These are phyloP conservation scores for Phytophthora idaei DNA, from an alignment of 352 stramenopile genomes.

Conservation along the genomic window DNA sequence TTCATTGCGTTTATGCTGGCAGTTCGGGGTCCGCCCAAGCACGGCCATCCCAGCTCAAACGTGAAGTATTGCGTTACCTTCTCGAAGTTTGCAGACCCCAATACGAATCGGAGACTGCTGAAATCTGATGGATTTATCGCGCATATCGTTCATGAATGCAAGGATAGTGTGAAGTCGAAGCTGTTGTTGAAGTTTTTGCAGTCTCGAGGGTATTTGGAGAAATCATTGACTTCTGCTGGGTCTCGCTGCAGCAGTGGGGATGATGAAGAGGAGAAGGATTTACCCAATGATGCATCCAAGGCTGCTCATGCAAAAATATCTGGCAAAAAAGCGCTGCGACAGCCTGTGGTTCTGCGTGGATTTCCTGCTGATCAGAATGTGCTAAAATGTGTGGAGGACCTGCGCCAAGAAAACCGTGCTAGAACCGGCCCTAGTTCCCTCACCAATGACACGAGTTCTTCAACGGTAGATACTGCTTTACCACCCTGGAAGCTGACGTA, in stretches of 20 bases:
- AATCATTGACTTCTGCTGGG: constrained; percentile 20
- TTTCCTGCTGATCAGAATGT: constrained; percentile 80
- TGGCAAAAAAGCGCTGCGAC: constrained; percentile 13
- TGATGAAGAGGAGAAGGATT: constrained; percentile 36
- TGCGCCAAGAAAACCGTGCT: constrained; percentile 39
- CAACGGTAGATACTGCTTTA: constrained; percentile 19
- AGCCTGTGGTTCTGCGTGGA: constrained; percentile 36
- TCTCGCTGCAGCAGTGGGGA: constrained; percentile 26
- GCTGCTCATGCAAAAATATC: constrained; percentile 7
- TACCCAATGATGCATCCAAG: constrained; percentile 3
- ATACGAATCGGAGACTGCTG: constrained; percentile 41
- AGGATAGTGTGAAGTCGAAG: constrained; percentile 46
- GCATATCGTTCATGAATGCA: constrained; percentile 50
- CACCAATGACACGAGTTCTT: constrained; percentile 7
- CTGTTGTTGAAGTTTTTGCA: constrained; percentile 54
- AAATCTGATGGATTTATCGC: constrained; percentile 49
- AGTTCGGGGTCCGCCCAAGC: constrained; percentile 25
- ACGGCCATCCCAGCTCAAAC: constrained; percentile 30
- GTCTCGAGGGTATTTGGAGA: constrained; percentile 51
- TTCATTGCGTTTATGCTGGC: constrained; percentile 62
- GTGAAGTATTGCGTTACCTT: constrained; percentile 66
- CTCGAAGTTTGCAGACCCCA: constrained; percentile 57
- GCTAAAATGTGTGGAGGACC: constrained; percentile 72
- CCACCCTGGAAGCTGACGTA: constrained; percentile 81
- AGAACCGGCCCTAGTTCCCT: constrained; percentile 1